These are phyloP conservation scores for Coprinopsis cinerea DNA, from an alignment of 768 basidiomycete genomes.

Conservation along the genomic window DNA sequence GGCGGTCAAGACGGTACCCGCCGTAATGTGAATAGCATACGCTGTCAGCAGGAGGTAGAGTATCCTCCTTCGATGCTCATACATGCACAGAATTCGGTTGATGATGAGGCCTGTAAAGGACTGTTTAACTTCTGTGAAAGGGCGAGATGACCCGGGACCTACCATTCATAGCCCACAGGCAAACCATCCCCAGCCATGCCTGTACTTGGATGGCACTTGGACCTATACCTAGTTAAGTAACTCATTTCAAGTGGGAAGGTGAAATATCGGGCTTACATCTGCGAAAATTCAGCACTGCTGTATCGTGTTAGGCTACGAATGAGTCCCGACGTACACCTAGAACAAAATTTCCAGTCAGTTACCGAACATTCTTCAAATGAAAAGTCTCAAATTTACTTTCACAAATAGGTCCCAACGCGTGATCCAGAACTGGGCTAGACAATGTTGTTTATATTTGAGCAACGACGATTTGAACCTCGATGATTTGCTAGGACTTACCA, in stretches of 20 bases:
- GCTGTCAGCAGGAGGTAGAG: neutral
- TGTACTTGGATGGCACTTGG: neutral
- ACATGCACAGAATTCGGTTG: conserved; percentile 8
- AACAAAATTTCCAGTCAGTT: neutral
- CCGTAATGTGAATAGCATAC: neutral
- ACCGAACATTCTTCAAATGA: neutral
- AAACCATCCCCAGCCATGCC: conserved; percentile 2
- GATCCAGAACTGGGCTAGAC: neutral
- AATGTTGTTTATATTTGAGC: neutral
- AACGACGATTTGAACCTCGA: neutral
- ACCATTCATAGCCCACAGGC: conserved; percentile 4
- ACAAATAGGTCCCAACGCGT: neutral
- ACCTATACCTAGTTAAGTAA: neutral
- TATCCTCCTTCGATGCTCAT: neutral
- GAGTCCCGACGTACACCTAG: neutral
- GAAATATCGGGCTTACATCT: no score
- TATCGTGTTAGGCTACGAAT: neutral
- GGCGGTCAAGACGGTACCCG: neutral
- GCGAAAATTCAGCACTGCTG: neutral
- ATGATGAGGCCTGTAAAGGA: neutral
- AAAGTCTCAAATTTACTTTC: neutral
- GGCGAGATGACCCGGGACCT: neutral
- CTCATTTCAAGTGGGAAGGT: neutral
- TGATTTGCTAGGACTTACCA: neutral
- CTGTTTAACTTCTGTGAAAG: neutral